Base-by-base conservation (phyloP, 1,284 basidiomycete species). In the Rhodotorula sp. region DNA sequence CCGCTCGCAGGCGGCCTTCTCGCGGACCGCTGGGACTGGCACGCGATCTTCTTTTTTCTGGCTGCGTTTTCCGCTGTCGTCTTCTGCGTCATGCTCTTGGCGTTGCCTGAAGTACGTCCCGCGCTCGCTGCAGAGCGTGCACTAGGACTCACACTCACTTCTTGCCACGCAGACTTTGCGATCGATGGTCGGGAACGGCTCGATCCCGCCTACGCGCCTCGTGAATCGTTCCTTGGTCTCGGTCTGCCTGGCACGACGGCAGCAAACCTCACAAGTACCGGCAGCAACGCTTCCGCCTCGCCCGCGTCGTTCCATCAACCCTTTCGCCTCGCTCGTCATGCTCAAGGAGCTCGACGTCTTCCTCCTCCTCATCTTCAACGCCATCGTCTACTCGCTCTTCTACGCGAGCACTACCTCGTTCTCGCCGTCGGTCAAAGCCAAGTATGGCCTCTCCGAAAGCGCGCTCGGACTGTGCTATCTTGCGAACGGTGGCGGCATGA, bases 1-100 rank as follows among this genome's bases (percentile, higher is more conserved):
- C 46, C 42, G 4, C 42, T 54, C 8, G 23, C 34, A 3, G 16
- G 46, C 4, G 77, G 77, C 0, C 34, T 74, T 4, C 69, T 79
- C 19, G 68, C 77, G 10, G 75, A 75, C 16, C 66, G 65, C 17
- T 70, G 75, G 46, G 75, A 77, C 8, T 79, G 78, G 76, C 71
- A 63, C 76, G 84, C 89, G 4, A 89, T 92, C 42, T 92, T 92
- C 79, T 92, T 90, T 90, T 90, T 92, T 77, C 81, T 91, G 13
- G 86, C 85, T 66, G 91, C 91, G 8, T 78, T 85, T 0, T 84
- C 88, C 9, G 86, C 83, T 0, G 74, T 82, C 7, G 88, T 87
- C 74, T 82, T 87, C 45, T 53, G 89, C 45, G n/a, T 73, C 21
- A 64, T 77, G 34, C 21, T 74, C 41, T 85, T 86, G 10, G 83